Conservation (phyloP, 257 asterid genomes). For the Coffea canephora region DNA sequence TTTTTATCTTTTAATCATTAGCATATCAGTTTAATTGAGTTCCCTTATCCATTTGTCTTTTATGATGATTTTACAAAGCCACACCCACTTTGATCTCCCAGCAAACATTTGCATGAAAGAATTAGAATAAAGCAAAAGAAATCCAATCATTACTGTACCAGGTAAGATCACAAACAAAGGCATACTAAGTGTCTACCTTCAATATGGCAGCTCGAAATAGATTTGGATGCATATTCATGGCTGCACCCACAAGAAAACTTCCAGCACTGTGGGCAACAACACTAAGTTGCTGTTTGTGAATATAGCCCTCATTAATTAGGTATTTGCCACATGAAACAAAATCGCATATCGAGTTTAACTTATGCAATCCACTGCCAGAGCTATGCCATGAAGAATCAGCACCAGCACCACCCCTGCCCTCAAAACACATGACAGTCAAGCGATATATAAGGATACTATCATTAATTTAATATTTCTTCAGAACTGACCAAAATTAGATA, state of each 20-base stretch:
- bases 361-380: conserved; percentile 62
- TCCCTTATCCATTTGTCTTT: neutral
- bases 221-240: conserved; percentile 67
- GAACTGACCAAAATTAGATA: neutral
- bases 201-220: conserved; percentile 75
- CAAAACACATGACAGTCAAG: neutral
- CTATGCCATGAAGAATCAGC: conserved; percentile 71
- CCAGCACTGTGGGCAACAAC: conserved; percentile 88
- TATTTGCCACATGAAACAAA: conserved; percentile 64
- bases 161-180: neutral
- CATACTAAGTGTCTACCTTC: conserved; percentile 44
- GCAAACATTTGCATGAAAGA: neutral
- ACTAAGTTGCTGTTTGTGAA: conserved; percentile 51
- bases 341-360: conserved; percentile 71
- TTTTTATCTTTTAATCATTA: too few species aligned
- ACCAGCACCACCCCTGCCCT: conserved; percentile 82
- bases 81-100: neutral
- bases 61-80: neutral
- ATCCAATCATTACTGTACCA: neutral
- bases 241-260: conserved; percentile 78
- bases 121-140: neutral
- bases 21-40: neutral
- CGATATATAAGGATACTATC: neutral
- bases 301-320: conserved; percentile 55
- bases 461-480: neutral